Evolutionary conservation across 2,329 filamentous ascomycete species (phyloP).

Genomic region (Blumeria graminis): DNA sequence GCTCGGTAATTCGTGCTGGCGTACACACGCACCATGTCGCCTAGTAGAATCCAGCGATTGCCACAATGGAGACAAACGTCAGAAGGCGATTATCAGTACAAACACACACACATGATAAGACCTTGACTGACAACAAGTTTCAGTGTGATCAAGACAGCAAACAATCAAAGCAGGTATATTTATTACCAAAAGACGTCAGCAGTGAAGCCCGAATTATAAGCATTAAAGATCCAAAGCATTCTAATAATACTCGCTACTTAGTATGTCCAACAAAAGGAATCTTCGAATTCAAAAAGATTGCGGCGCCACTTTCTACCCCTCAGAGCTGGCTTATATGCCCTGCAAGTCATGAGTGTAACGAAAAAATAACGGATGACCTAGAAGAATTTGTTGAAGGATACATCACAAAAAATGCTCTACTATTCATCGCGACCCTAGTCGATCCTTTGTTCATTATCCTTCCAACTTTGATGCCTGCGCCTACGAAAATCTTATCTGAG

Average conservation of each 20-base stretch:
- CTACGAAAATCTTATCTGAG: constrained; percentile 19
- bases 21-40: too few relatives aligned
- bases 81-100: too few relatives aligned
- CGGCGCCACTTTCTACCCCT: constrained; percentile 26
- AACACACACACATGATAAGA: too few relatives aligned
- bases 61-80: too few relatives aligned
- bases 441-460: constrained; percentile 70
- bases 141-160: too few relatives aligned
- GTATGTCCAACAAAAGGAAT: constrained; percentile 36
- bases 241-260: constrained; percentile 31
- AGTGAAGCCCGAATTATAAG: constrained; percentile 32
- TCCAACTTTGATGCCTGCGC: constrained; percentile 35
- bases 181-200: constrained; percentile 31
- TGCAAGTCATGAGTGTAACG: constrained; percentile 2
- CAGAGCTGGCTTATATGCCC: constrained; percentile 33
- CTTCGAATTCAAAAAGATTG: constrained; percentile 38
- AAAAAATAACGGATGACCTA: constrained; percentile 6
- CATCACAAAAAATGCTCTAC: constrained; percentile 40
- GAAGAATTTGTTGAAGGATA: constrained; percentile 18
- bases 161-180: constrained; percentile 23
- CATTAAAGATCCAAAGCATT: constrained; percentile 32
- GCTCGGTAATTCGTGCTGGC: too few relatives aligned
- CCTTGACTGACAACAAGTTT: too few relatives aligned
- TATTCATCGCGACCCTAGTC: constrained; percentile 65
- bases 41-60: too few relatives aligned